Base-by-base conservation (phyloP, 208 protist genomes). In the Crithidia thermophila region DNA sequence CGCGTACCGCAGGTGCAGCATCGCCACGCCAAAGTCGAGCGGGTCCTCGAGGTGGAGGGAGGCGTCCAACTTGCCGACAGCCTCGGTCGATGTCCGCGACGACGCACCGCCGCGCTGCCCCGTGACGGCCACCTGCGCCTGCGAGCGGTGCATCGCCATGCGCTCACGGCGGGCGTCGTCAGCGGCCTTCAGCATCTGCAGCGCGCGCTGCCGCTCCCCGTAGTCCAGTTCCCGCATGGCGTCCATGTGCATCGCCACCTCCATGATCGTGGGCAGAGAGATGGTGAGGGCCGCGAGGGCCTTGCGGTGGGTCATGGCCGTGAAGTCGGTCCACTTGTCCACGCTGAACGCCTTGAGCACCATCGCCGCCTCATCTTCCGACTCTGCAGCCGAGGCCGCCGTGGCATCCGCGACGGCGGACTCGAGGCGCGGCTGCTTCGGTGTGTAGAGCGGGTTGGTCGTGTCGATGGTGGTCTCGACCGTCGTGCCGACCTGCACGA, bases 1-100 rank as follows among this genome's bases (percentile, higher is more conserved):
- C 4, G 91, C 91, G 79, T 89, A 96, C 25, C 80, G 79, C 16
- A 94, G 55, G 59, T 96, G 91, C 60, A 96, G 84, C 53, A 96
- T 25, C 13, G 72, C 84, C 27, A 96, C 85, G 13, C 86, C 87
- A 70, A 84, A 93, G 70, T 96, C 77, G 20, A 68, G 77, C 11
- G 85, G 87, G 36, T 95, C 85, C 62, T 89, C 85, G 40, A 96
- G 64, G 47, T 80, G 78, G 14, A 92, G 76, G 3, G 85, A 75
- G 0, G 81, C 80, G 60, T 93, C 85, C 20, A 90, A 51, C 51
- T 79, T 69, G 2, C 67, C 62, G 14, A 68, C 58, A 33, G 60
- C 43, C 0, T 55, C 23, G 13, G 28, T 9, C 10, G 30, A 2
- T 14, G 43, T 5, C 0, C 16, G 1, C 34, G 18, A 4, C 34